Percentiles rank a stretch among this genome's conserved stretches.
Evolutionary conservation across 2,329 filamentous ascomycete genomes (phyloP).

Genomic region (Talaromyces sp.): DNA sequence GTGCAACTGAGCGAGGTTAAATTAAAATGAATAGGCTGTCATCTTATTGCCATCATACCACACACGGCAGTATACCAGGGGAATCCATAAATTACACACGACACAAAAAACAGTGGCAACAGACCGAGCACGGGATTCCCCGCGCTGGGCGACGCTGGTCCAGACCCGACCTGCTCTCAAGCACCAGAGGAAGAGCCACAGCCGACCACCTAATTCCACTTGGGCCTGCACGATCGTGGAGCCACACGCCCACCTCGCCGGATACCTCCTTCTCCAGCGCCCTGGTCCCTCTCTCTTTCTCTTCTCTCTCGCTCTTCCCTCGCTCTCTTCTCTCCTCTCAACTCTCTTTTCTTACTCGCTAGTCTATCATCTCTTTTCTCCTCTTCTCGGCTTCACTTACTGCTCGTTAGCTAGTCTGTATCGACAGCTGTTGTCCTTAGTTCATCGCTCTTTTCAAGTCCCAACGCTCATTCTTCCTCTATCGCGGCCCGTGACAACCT

Average conservation of each 20-base stretch:
- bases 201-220: slow-evolving; percentile 15
- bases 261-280: slow-evolving; percentile 17
- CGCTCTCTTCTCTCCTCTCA: neutral
- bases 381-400: neutral
- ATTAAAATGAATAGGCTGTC: neutral
- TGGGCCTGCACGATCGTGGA: slow-evolving; percentile 22
- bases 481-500: neutral
- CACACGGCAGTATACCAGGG: neutral
- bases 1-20: neutral
- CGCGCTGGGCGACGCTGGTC: slow-evolving; percentile 19
- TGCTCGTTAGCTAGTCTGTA: neutral
- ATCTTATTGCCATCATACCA: neutral
- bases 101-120: slow-evolving; percentile 1
- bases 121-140: slow-evolving; percentile 19
- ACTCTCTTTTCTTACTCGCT: slow-evolving; percentile 1
- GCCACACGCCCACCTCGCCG: slow-evolving; percentile 20
- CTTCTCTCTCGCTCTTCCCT: neutral
- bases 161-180: slow-evolving; percentile 9
- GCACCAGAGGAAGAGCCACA: slow-evolving; percentile 13
- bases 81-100: neutral
- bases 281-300: neutral
- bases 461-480: slow-evolving; percentile 4
- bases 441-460: neutral
- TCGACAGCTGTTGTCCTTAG: neutral
- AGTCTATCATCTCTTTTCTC: neutral